Percentiles rank a stretch among this genome's conserved stretches.
phyloP scores from a whole-genome alignment of 2,329 filamentous ascomycete species.

The Stemphylium lycopersici region DNA sequence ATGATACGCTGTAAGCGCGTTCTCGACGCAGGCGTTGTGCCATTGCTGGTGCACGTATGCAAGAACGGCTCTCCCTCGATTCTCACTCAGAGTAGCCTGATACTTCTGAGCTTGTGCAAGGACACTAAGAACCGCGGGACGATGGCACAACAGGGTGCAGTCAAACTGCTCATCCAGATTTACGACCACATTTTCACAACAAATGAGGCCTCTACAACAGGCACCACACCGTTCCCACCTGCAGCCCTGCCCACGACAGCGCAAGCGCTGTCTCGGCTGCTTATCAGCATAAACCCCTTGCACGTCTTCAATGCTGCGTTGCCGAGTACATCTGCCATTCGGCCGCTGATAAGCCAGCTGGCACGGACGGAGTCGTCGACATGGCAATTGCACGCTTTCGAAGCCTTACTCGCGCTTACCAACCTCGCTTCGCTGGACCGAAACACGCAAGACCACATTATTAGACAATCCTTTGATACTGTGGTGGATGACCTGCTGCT shows the following conservation, averaged over 20 bases:
- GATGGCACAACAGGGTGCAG: slow-evolving; percentile 91
- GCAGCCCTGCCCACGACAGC: slow-evolving; percentile 63
- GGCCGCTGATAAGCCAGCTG: slow-evolving; percentile 78
- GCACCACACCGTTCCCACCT: slow-evolving; percentile 40
- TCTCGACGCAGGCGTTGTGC: slow-evolving; percentile 78
- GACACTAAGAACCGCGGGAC: slow-evolving; percentile 75
- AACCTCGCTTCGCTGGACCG: slow-evolving; percentile 84
- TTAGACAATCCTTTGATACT: slow-evolving; percentile 73
- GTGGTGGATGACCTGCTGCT: slow-evolving; percentile 81
- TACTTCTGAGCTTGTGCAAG: slow-evolving; percentile 78
- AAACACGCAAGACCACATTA: slow-evolving; percentile 68
- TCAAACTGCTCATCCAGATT: slow-evolving; percentile 79
- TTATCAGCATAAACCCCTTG: slow-evolving; percentile 83
- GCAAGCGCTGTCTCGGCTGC: slow-evolving; percentile 81
- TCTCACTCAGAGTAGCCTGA: slow-evolving; percentile 73
- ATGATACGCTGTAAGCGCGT: slow-evolving; percentile 75
- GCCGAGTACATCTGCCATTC: slow-evolving; percentile 76
- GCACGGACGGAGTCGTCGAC: slow-evolving; percentile 60
- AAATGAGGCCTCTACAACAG: slow-evolving; percentile 52
- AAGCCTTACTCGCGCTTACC: slow-evolving; percentile 87
- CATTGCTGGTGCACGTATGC: slow-evolving; percentile 76
- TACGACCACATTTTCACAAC: slow-evolving; percentile 62
- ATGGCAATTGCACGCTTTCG: slow-evolving; percentile 87
- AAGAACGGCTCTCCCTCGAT: slow-evolving; percentile 74
- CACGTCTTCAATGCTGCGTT: slow-evolving; percentile 84